Percentiles rank a stretch among this genome's conserved stretches.
These are phyloP conservation scores for Heliamphora pulchella DNA, from an alignment of 179 eudicot species.

Conservation along the genomic window DNA sequence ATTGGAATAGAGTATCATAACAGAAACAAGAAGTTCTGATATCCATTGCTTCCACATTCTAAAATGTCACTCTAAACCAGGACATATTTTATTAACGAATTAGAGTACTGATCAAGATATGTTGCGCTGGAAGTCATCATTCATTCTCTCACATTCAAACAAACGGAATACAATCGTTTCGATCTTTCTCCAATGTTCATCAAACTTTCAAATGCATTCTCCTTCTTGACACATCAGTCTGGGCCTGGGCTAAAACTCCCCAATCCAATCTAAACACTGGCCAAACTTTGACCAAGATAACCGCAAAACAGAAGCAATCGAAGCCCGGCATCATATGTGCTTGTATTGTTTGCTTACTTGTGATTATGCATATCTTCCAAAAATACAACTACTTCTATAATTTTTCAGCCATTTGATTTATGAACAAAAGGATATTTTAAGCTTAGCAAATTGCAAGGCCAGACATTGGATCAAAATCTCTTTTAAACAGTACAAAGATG, in stretches of 20 bases:
- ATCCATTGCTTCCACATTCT: not conserved
- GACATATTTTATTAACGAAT: not conserved
- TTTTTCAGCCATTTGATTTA: too few relatives aligned
- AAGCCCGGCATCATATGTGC: not conserved
- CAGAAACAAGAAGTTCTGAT: not conserved
- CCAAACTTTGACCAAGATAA: not conserved
- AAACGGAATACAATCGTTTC: not conserved
- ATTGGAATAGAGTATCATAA: not conserved
- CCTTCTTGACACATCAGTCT: not conserved
- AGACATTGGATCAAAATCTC: too few relatives aligned
- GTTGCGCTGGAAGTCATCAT: not conserved
- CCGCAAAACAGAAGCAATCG: not conserved
- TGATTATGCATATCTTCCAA: not conserved
- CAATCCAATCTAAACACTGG: not conserved
- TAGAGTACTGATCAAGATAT: not conserved
- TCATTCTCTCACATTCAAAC: not conserved
- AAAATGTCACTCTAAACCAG: not conserved
- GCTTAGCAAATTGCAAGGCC: too few relatives aligned
- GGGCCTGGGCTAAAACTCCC: not conserved
- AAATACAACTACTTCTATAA: not conserved
- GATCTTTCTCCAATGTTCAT: not conserved
- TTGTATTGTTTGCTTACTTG: not conserved
- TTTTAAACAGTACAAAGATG: too few relatives aligned
- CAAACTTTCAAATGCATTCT: not conserved
- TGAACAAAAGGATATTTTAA: too few relatives aligned